Evolutionary conservation across 257 asterid genomes (phyloP), one percentile per base, ranked within the genome.

Genomic region (Przewalskia tangutica): DNA sequence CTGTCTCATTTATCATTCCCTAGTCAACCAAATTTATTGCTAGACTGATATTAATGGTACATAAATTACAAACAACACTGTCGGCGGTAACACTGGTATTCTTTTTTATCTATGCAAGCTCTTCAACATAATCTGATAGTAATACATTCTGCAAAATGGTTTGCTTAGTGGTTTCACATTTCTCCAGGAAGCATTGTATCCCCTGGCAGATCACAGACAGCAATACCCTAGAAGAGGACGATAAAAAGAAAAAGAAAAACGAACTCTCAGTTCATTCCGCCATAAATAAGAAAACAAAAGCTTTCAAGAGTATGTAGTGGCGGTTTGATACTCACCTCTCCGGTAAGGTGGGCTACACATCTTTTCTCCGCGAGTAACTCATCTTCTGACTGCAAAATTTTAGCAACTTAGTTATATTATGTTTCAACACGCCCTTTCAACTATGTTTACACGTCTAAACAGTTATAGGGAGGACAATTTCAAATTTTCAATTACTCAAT

Each of bases 131-230:
- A 6, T 51, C 40, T 23, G 8, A 4, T 23, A 14, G 18, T 0
- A 50, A 77, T 1, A 60, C 53, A 40, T 78, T 65, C 82, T 62
- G 68, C 56, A 40, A 44, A 44, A 85, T 27, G 66, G 40, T 10
- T 20, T 40, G 34, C 11, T 12, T 18, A 1, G 5, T 53, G 5
- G 12, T 51, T 78, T 88, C 84, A 95, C 96, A 93, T 90, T 86
- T 95, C 99, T 87, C 99, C 99, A 0, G 98, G 99, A 87, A 95
- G 99, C 99, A 95, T 95, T 0, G 98, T 95, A 81, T 95, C 99
- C 46, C 77, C 99, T 1, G 99, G 99, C 40, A 95, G 90, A 91
- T 95, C 98, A 82, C 99, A 95, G 14, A 95, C 93, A 54, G 98
- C 97, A 53, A 95, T 89, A 56, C 99, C 99, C 95, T 92, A 51